A percentile compares a stretch with the other conserved stretches of the same genome.
Evolutionary conservation across 2,329 filamentous ascomycete species (phyloP).

Genomic region (Trichoderma atroviride): DNA sequence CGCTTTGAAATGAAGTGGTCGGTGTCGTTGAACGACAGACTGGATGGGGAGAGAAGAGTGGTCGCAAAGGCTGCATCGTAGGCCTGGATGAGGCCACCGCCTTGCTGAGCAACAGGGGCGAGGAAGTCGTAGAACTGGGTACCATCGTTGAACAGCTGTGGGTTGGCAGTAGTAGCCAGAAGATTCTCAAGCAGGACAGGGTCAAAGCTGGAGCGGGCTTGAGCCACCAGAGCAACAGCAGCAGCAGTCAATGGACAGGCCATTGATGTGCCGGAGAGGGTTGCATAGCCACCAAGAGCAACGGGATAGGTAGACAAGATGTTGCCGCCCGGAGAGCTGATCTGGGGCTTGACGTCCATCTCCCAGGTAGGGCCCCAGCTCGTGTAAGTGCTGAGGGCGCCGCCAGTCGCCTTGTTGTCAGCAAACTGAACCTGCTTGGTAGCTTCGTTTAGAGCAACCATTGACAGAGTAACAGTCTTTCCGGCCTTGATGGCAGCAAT

Average conservation of each 20-base stretch:
- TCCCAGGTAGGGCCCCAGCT: constrained; percentile 66
- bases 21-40: constrained; percentile 66
- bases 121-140: constrained; percentile 42
- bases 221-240: constrained; percentile 56
- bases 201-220: constrained; percentile 54
- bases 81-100: constrained; percentile 62
- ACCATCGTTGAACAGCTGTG: constrained; percentile 53
- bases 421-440: constrained; percentile 27
- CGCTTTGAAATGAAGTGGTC: constrained; percentile 55
- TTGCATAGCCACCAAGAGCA: constrained; percentile 51
- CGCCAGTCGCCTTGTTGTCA: constrained; percentile 50
- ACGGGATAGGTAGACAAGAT: constrained; percentile 61
- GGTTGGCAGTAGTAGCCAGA: constrained; percentile 53
- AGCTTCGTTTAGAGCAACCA: constrained; percentile 47
- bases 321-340: constrained; percentile 58
- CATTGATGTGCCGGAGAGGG: constrained; percentile 63
- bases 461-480: constrained; percentile 47
- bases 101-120: constrained; percentile 62
- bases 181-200: constrained; percentile 54
- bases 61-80: constrained; percentile 60
- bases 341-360: constrained; percentile 57
- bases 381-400: constrained; percentile 55
- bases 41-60: constrained; percentile 56
- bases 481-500: constrained; percentile 48
- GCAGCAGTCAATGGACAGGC: constrained; percentile 59